These are phyloP conservation scores for Phytophthora pistaciae DNA, from an alignment of 352 stramenopile species.

Conservation along the genomic window DNA sequence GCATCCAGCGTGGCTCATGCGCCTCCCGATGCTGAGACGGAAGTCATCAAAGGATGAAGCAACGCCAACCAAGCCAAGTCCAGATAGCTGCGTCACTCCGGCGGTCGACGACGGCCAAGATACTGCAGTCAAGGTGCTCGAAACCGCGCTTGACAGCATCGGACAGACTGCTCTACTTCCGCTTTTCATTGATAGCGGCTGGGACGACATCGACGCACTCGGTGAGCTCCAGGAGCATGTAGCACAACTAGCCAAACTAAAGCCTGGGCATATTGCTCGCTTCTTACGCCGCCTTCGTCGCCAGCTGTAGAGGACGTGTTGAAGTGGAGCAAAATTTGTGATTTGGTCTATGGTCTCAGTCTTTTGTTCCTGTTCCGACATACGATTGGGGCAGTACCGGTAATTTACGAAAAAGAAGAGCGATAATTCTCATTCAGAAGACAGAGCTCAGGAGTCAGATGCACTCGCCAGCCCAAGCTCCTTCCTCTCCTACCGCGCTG, in stretches of 20 bases:
- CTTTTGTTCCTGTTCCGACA: conserved; percentile 8
- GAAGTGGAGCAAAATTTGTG: conserved; percentile 17
- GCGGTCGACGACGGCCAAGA: neutral
- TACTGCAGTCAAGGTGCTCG: conserved; percentile 3
- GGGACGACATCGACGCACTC: conserved; percentile 36
- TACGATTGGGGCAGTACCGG: too few relatives aligned
- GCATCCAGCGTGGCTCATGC: conserved; percentile 19
- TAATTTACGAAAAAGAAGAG: conserved; percentile 17
- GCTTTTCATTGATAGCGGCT: conserved; percentile 22
- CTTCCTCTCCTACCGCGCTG: conserved; percentile 30
- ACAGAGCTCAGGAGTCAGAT: conserved; percentile 23
- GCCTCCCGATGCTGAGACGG: conserved; percentile 5
- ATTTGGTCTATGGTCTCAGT: conserved; percentile 15
- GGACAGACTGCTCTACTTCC: conserved; percentile 20
- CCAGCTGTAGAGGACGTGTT: conserved; percentile 5
- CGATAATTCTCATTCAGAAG: neutral
- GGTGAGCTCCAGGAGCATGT: conserved; percentile 28
- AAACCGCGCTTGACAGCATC: conserved; percentile 19
- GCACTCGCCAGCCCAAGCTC: conserved; percentile 23
- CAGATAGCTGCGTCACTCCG: neutral
- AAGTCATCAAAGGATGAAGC: conserved; percentile 1
- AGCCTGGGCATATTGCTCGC: conserved; percentile 19
- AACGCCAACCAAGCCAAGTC: neutral
- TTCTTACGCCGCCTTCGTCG: conserved; percentile 6
- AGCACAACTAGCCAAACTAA: conserved; percentile 7